Evolutionary conservation across 2,329 filamentous ascomycete genomes (phyloP).

Genomic region (Tolypocladium sp.): DNA sequence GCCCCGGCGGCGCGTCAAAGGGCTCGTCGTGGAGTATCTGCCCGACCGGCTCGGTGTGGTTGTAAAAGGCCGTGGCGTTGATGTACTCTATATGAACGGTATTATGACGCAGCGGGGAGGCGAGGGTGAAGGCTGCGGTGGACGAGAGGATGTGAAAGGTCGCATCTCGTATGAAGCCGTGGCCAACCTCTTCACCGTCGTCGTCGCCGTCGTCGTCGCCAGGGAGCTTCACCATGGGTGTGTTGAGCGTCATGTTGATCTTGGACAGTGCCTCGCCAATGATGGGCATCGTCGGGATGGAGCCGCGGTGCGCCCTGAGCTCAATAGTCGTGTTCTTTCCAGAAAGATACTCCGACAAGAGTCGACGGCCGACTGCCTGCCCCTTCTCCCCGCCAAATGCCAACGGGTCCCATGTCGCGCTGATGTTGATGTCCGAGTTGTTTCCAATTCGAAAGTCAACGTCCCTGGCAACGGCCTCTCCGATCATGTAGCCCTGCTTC

Average conservation of each 20-base stretch:
- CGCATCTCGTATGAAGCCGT: conserved; percentile 73
- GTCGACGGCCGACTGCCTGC: conserved; percentile 53
- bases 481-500: conserved; percentile 65
- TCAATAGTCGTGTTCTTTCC: conserved; percentile 77
- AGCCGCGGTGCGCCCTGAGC: conserved; percentile 59
- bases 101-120: conserved; percentile 66
- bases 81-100: conserved; percentile 70
- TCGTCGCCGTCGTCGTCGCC: conserved; percentile 28
- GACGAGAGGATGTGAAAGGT: conserved; percentile 82
- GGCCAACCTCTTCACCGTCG: conserved; percentile 23
- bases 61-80: conserved; percentile 79
- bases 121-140: conserved; percentile 73
- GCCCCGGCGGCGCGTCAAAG: conserved; percentile 69
- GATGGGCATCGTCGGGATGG: conserved; percentile 63
- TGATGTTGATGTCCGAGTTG: conserved; percentile 61
- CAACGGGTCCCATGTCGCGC: conserved; percentile 66
- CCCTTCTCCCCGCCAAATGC: conserved; percentile 51
- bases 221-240: conserved; percentile 57
- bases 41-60: conserved; percentile 68
- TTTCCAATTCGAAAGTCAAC: conserved; percentile 56
- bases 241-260: conserved; percentile 61
- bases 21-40: conserved; percentile 65
- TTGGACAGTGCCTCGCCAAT: conserved; percentile 65
- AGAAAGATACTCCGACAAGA: conserved; percentile 81
- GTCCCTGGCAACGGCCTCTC: conserved; percentile 60